Base-by-base conservation (phyloP, 371 early-diverging fungal species). In the Phascolomyces articulosus region DNA sequence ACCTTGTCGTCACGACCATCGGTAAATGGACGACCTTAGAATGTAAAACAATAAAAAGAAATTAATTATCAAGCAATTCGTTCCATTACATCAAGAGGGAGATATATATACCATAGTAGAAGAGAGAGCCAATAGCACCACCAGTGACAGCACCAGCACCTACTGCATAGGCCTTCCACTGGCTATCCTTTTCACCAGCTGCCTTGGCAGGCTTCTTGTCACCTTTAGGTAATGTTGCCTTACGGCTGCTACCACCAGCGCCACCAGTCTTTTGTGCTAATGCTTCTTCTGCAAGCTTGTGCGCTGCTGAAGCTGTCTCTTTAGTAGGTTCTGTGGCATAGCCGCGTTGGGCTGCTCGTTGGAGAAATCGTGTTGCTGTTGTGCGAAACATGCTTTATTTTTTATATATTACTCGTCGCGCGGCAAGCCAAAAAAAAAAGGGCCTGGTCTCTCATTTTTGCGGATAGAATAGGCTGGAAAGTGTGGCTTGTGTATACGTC, bases 131-230 rank as follows among this genome's bases (percentile, higher is more conserved):
- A 38, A 71, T 56, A 0, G 49, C 9, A 51, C 56, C 60, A 28
- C 69, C 71, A 26, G 66, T 65, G 16, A 63, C 56, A 38, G 60
- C 65, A 28, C 75, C 75, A 31, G 62, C 62, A 38, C 65, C 68
- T 16, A 66, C 11, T 20, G 69, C 71, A 60, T 68, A 67, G 1
- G 63, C 54, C 60, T 71, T 75, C 75, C 75, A 75, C 10, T 69
- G 66, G 26, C 29, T 60, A 23, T 62, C 58, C 29, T 65, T 67
- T 51, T 75, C 64, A 11, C 65, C 65, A 28, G 69, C 60, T 4
- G 69, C 71, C 67, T 80, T 83, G n/a, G 79, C 73, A 27, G 83
- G 83, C 66, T 80, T 83, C 68, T 74, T 76, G 72, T 78, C 75
- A 58, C 83, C 77, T 63, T 83, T 83, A 23, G 83, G 83, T 1